Evolutionary conservation across 352 stramenopile species (phyloP).

Genomic region (Phytophthora idaei): DNA sequence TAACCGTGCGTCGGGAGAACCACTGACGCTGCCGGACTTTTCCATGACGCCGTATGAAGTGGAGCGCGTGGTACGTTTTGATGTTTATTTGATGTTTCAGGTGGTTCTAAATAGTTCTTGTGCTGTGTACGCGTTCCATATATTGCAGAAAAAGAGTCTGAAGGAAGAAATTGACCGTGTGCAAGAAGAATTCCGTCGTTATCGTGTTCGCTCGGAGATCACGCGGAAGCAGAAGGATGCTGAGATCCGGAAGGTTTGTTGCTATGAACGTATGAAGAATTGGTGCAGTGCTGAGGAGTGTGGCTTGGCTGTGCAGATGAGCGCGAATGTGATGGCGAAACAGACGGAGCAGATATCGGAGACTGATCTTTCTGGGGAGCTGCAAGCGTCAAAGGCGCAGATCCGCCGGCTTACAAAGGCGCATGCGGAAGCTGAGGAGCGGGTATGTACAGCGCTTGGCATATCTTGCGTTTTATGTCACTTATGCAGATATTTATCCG

Average conservation of each 20-base stretch:
- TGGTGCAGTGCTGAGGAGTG: conserved; percentile 1
- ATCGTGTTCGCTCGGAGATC: conserved; percentile 87
- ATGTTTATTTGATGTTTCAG: neutral
- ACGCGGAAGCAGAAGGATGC: conserved; percentile 90
- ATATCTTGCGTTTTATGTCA: neutral
- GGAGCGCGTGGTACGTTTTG: conserved; percentile 60
- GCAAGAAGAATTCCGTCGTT: conserved; percentile 88
- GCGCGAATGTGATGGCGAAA: conserved; percentile 68
- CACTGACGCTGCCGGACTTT: conserved; percentile 60
- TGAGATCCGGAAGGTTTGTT: conserved; percentile 78
- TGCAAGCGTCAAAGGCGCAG: conserved; percentile 76
- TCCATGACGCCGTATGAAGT: conserved; percentile 80
- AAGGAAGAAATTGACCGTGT: conserved; percentile 86
- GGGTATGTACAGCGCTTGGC: conserved; percentile 38
- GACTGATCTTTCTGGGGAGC: conserved; percentile 68
- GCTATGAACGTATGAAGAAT: neutral
- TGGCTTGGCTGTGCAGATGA: conserved; percentile 56
- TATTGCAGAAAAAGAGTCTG: conserved; percentile 73
- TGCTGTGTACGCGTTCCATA: conserved; percentile 1
- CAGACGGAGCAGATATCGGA: conserved; percentile 84
- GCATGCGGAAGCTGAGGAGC: conserved; percentile 75
- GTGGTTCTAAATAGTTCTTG: neutral
- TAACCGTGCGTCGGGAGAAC: conserved; percentile 60
- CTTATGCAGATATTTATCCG: too few relatives aligned
- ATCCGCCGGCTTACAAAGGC: conserved; percentile 78